Conservation (phyloP, 352 stramenopile genomes). For the Phytophthora kernoviae region DNA sequence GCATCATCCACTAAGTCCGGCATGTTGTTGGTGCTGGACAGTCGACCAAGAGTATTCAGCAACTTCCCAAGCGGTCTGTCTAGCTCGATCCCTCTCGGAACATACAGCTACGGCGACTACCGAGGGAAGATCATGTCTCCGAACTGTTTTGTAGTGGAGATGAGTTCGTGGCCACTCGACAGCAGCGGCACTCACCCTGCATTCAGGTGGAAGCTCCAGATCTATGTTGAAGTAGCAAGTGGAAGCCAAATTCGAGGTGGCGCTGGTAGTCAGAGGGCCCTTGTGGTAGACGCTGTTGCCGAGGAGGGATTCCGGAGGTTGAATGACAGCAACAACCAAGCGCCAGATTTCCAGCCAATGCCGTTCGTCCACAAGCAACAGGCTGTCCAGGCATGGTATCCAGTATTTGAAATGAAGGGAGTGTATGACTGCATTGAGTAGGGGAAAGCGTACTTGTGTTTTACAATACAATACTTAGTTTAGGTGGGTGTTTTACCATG, state of each 20-base stretch:
- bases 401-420: conserved; percentile 21
- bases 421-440: conserved; percentile 20
- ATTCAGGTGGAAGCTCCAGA: conserved; percentile 32
- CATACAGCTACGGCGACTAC: conserved; percentile 50
- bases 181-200: conserved; percentile 5
- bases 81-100: conserved; percentile 36
- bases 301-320: conserved; percentile 17
- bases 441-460: too few species aligned
- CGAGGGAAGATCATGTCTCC: conserved; percentile 35
- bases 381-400: conserved; percentile 25
- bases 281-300: conserved; percentile 22
- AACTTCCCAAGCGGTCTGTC: conserved; percentile 53
- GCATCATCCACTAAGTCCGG: conserved; percentile 6
- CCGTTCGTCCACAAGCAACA: conserved; percentile 18
- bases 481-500: too few species aligned
- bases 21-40: conserved; percentile 47
- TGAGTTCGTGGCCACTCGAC: conserved; percentile 26
- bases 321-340: conserved; percentile 8
- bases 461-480: too few species aligned
- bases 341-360: conserved; percentile 13
- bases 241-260: neutral
- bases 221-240: conserved; percentile 11
- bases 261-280: neutral
- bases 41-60: conserved; percentile 42
- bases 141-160: conserved; percentile 42